Evolutionary conservation across 208 protist species (phyloP).

Genomic region (Acanthamoeba royreba): DNA sequence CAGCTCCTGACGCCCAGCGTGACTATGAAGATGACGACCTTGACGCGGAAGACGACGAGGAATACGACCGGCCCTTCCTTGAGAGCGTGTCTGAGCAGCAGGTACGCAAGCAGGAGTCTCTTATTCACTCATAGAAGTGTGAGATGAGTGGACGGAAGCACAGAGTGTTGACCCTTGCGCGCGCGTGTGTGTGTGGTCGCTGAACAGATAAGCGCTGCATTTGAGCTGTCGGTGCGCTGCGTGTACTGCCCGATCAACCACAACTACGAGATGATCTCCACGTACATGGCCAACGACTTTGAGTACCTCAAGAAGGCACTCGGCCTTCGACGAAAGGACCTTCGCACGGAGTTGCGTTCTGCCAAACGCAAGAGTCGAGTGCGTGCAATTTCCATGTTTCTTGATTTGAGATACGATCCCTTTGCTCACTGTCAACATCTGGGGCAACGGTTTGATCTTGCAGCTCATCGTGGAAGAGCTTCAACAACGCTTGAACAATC

Average conservation of each 20-base stretch:
- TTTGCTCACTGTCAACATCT: too few species aligned
- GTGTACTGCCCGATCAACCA: not conserved
- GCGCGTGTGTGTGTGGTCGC: not conserved
- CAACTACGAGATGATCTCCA: not conserved
- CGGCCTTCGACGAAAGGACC: not conserved
- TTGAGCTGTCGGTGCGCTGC: not conserved
- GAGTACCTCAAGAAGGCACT: conserved; percentile 16
- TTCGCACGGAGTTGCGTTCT: not conserved
- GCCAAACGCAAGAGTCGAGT: not conserved
- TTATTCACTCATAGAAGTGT: too few species aligned
- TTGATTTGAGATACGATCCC: not conserved
- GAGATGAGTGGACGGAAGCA: too few species aligned
- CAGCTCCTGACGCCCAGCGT: not conserved
- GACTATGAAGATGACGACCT: not conserved
- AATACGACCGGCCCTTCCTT: not conserved
- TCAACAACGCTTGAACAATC: not conserved
- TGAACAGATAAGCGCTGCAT: not conserved
- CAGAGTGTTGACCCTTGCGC: not conserved
- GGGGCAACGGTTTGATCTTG: too few species aligned
- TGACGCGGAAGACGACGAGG: not conserved
- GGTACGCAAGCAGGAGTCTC: not conserved
- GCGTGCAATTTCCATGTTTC: not conserved
- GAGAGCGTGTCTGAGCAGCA: not conserved
- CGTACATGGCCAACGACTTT: conserved; percentile 36
- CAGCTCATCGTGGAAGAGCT: conserved; percentile 24